phyloP scores from a whole-genome alignment of 73 alveolate genomes.

The Uronychia setigera region DNA sequence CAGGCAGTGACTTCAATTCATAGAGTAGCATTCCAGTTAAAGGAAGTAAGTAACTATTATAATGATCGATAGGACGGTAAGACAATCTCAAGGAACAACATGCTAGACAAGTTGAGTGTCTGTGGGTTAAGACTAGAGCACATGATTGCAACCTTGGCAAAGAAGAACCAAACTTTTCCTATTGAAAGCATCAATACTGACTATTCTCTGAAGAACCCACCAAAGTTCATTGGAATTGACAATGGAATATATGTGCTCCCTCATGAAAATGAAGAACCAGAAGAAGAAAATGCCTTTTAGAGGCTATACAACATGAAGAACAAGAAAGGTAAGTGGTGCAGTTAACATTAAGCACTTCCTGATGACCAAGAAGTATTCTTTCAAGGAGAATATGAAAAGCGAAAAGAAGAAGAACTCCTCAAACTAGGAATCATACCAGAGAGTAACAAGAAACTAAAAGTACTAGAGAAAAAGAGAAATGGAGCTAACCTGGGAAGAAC shows the following conservation, averaged over 20 bases:
- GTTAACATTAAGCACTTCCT: background rate
- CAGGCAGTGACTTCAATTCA: constrained; percentile 37
- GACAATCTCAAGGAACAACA: background rate
- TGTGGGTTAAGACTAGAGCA: constrained; percentile 55
- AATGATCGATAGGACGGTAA: constrained; percentile 19
- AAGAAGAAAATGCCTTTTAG: constrained; percentile 33
- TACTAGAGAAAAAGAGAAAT: background rate
- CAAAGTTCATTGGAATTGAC: constrained; percentile 34
- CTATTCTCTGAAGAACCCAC: constrained; percentile 27
- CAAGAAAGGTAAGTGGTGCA: background rate
- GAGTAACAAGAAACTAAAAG: background rate
- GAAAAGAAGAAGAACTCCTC: background rate
- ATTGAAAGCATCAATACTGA: constrained; percentile 52
- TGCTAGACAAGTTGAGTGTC: constrained; percentile 29
- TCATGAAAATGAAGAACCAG: constrained; percentile 22
- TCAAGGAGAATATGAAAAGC: background rate
- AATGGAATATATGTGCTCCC: constrained; percentile 21
- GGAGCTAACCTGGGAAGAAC: background rate
- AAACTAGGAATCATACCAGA: background rate
- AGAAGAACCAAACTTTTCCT: constrained; percentile 44
- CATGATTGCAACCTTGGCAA: constrained; percentile 49
- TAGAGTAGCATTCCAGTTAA: constrained; percentile 35
- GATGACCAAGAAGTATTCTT: background rate
- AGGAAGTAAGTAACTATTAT: constrained; percentile 21
- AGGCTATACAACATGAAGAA: background rate